Conservation (phyloP, 2,329 filamentous ascomycete genomes). For the Verticillium klebahnii region DNA sequence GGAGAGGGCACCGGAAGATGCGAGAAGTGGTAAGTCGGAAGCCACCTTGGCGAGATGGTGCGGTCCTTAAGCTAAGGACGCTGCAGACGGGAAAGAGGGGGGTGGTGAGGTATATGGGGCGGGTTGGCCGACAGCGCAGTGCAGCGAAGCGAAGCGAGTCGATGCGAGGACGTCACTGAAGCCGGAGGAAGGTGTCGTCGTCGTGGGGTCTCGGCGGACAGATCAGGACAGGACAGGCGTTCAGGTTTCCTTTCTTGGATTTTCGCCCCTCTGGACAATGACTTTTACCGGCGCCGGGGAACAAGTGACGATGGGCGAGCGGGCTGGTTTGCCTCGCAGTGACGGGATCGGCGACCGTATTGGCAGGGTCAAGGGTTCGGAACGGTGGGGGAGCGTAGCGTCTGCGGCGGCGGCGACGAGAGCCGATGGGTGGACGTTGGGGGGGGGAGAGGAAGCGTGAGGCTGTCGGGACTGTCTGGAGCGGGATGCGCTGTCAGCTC, state of each 20-base stretch:
- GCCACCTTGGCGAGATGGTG: slow-evolving; percentile 52
- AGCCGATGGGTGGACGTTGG: not conserved
- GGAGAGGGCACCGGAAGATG: slow-evolving; percentile 60
- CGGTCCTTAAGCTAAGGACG: slow-evolving; percentile 17
- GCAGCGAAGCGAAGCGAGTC: not conserved
- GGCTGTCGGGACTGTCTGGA: slow-evolving; percentile 11
- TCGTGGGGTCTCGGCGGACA: not conserved
- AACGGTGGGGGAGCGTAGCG: not conserved
- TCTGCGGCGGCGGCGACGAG: no score
- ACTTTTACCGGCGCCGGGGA: not conserved
- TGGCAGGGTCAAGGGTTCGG: slow-evolving; percentile 1
- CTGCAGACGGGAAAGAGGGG: slow-evolving; percentile 1
- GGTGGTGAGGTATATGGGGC: not conserved
- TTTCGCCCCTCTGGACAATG: not conserved
- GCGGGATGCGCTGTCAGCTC: slow-evolving; percentile 11
- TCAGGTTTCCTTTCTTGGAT: not conserved
- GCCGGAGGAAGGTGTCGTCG: not conserved
- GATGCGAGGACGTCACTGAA: not conserved
- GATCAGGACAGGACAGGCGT: not conserved
- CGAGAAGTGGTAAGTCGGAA: slow-evolving; percentile 53
- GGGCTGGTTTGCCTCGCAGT: not conserved
- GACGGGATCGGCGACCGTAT: slow-evolving; percentile 1
- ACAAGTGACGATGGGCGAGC: slow-evolving; percentile 1
- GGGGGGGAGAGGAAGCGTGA: slow-evolving; percentile 3
- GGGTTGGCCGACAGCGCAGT: not conserved